Percentiles rank a stretch among this genome's conserved stretches.
These are phyloP conservation scores for Candida alai DNA, from an alignment of 805 yeast species.

Conservation along the genomic window DNA sequence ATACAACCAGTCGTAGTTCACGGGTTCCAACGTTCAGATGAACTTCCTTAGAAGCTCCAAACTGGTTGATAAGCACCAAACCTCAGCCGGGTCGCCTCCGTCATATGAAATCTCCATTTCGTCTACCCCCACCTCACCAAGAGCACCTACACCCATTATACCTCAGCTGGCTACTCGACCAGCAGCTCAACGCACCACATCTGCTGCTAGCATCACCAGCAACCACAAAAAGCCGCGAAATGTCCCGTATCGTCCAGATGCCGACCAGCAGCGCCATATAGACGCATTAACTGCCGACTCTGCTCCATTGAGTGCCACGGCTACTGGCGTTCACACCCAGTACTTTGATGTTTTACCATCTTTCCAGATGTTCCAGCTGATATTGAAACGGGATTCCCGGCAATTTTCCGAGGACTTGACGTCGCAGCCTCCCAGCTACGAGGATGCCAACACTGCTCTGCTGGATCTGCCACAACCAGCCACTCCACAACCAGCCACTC, in stretches of 20 bases:
- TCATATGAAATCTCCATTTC: slow-evolving; percentile 17
- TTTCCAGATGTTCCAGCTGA: slow-evolving; percentile 61
- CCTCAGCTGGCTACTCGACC: too few species aligned
- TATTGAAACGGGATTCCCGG: slow-evolving; percentile 38
- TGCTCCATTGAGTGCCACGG: too few species aligned
- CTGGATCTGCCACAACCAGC: slow-evolving; percentile 18
- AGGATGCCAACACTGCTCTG: slow-evolving; percentile 21
- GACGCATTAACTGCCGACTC: slow-evolving; percentile 22
- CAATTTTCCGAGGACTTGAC: slow-evolving; percentile 34
- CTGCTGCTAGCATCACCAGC: slow-evolving; percentile 5
- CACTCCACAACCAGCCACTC: slow-evolving; percentile 23
- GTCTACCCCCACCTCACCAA: too few species aligned
- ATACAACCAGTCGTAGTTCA: too few species aligned
- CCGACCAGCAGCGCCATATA: slow-evolving; percentile 33
- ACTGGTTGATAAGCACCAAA: too few species aligned
- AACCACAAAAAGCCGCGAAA: slow-evolving; percentile 1
- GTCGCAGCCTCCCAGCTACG: slow-evolving; percentile 35
- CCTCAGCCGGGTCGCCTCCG: slow-evolving; percentile 19
- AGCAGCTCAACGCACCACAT: too few species aligned
- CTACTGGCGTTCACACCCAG: slow-evolving; percentile 34
- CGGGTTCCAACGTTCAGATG: too few species aligned
- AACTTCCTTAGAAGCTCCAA: too few species aligned
- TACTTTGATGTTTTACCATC: slow-evolving; percentile 62
- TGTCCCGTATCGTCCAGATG: slow-evolving; percentile 35
- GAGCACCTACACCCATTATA: too few species aligned